A percentile compares a stretch with the other conserved stretches of the same genome.
phyloP scores from a whole-genome alignment of 495 filamentous ascomycete genomes.

The Annulohypoxylon stygium region DNA sequence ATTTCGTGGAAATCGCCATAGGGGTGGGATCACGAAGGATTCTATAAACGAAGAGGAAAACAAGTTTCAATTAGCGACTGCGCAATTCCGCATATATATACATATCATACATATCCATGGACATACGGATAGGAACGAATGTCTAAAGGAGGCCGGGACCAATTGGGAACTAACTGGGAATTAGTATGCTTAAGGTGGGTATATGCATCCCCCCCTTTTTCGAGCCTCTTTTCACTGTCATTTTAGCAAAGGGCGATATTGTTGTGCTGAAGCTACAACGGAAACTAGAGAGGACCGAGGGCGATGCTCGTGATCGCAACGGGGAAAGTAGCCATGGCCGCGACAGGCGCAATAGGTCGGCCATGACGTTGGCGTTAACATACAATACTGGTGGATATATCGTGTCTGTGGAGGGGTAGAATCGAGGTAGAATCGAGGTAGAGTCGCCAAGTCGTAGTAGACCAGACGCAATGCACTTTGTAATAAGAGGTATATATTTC shows the following conservation, averaged over 20 bases:
- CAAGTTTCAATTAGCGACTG: constrained; percentile 7
- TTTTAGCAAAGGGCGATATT: constrained; percentile 1
- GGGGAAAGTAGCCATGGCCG: constrained; percentile 34
- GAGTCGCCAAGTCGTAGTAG: neutral
- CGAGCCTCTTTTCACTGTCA: neutral
- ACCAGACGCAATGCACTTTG: neutral
- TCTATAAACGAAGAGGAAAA: constrained; percentile 5
- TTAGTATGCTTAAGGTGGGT: constrained; percentile 22
- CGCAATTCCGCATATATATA: neutral
- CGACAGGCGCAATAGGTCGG: constrained; percentile 33
- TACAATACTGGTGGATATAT: neutral
- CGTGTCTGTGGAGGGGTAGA: neutral
- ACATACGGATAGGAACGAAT: neutral
- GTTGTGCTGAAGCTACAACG: constrained; percentile 26
- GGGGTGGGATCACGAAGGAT: constrained; percentile 46
- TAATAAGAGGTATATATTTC: constrained; percentile 2
- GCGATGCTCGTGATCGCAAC: neutral
- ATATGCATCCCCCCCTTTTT: neutral
- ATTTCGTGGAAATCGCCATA: constrained; percentile 44
- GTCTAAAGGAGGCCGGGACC: neutral
- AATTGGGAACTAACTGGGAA: constrained; percentile 35
- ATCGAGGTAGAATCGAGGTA: neutral
- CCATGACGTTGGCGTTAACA: constrained; percentile 21
- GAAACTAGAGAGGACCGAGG: constrained; percentile 14
- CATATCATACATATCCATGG: neutral